Percentiles rank a stretch among this genome's conserved stretches.
Conservation (phyloP, 768 basidiomycete species). For the Coprinellus micaceus region DNA sequence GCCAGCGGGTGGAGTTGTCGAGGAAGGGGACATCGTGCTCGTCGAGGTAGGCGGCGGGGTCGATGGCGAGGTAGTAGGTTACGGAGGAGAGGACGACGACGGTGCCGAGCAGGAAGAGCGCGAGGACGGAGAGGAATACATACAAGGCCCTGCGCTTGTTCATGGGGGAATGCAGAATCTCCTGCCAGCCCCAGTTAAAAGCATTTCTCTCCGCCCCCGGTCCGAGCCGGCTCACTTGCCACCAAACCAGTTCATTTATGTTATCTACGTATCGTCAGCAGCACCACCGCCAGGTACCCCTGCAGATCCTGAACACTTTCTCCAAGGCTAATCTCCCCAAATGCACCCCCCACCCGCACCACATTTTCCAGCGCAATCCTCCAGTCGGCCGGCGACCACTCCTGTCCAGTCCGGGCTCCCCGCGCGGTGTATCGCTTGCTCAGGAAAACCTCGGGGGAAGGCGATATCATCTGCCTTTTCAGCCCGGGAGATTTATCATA, state of each 20-base stretch:
- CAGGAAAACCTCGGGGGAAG: conserved; percentile 49
- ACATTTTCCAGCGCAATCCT: conserved; percentile 46
- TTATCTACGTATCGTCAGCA: conserved; percentile 1
- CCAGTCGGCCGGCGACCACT: conserved; percentile 75
- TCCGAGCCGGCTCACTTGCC: conserved; percentile 3
- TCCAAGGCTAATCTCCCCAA: conserved; percentile 50
- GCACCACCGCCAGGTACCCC: conserved; percentile 36
- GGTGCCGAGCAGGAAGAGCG: conserved; percentile 81
- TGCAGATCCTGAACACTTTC: conserved; percentile 48
- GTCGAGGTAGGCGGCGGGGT: conserved; percentile 71
- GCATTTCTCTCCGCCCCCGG: conserved; percentile 2
- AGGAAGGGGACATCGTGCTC: conserved; percentile 69
- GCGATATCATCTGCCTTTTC: conserved; percentile 24
- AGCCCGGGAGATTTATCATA: conserved; percentile 6
- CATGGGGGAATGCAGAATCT: conserved; percentile 28
- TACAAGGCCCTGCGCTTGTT: conserved; percentile 43
- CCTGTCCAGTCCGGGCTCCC: conserved; percentile 65
- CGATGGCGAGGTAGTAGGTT: conserved; percentile 84
- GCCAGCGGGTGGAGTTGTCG: conserved; percentile 55
- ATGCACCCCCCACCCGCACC: conserved; percentile 43
- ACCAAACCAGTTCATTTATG: conserved; percentile 1
- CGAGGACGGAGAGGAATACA: conserved; percentile 49
- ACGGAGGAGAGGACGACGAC: conserved; percentile 89
- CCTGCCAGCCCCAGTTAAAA: conserved; percentile 9
- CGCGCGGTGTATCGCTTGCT: conserved; percentile 40